These are phyloP conservation scores for Articulospora tetracladia DNA, from an alignment of 495 filamentous ascomycete genomes.

Conservation along the genomic window DNA sequence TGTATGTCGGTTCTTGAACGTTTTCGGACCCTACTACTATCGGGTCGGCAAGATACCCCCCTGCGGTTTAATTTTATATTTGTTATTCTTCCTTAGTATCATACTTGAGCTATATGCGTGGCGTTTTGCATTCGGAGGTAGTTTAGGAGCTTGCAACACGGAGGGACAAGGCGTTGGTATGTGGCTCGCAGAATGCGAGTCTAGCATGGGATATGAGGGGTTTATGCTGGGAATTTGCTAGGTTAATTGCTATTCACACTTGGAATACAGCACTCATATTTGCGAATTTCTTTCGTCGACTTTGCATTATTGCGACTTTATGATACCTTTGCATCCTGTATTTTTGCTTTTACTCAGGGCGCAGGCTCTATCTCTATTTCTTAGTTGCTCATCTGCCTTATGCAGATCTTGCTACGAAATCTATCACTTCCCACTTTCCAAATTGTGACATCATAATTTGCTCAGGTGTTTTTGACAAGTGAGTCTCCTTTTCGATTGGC, in stretches of 20 bases:
- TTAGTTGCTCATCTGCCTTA: constrained; percentile 9
- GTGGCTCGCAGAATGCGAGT: constrained; percentile 20
- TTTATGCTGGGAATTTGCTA: constrained; percentile 2
- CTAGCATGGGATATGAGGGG: constrained; percentile 12
- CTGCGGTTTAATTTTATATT: constrained; percentile 25
- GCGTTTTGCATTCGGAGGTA: constrained; percentile 27
- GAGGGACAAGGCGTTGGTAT: constrained; percentile 17
- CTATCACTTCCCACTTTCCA: neutral
- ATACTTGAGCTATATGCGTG: constrained; percentile 9
- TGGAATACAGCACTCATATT: constrained; percentile 21
- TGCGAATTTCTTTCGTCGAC: constrained; percentile 13
- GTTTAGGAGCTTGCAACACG: constrained; percentile 20
- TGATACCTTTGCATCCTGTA: constrained; percentile 23
- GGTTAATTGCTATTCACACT: neutral
- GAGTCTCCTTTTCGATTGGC: too few species aligned
- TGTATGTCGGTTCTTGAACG: neutral
- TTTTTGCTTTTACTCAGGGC: constrained; percentile 1
- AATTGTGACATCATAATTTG: too few species aligned
- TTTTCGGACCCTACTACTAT: neutral
- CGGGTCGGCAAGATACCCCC: neutral
- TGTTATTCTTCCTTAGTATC: constrained; percentile 22
- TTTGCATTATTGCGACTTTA: constrained; percentile 17
- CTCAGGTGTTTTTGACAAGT: too few species aligned
- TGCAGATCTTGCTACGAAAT: constrained; percentile 12
- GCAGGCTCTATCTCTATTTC: neutral